Conservation (phyloP, 805 yeast genomes). For the Schizosaccharomyces lindneri region DNA sequence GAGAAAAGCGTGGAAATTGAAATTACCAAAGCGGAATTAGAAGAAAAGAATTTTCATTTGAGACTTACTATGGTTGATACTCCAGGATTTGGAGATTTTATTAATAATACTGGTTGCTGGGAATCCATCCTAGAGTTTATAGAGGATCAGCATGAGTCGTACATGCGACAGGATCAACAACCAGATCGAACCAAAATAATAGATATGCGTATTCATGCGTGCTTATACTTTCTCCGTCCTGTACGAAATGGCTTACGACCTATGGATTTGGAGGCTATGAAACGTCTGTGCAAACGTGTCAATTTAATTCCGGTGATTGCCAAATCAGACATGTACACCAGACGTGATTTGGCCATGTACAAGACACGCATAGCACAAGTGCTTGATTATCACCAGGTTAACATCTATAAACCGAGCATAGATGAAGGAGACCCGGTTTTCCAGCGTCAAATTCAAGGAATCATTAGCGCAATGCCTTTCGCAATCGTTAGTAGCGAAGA, state of each 20-base stretch:
- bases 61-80: conserved; percentile 45
- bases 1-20: conserved; percentile 18
- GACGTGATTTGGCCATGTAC: conserved; percentile 27
- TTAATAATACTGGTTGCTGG: conserved; percentile 45
- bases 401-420: conserved; percentile 26
- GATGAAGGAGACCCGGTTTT: conserved; percentile 17
- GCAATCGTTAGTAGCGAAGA: conserved; percentile 45
- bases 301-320: conserved; percentile 64
- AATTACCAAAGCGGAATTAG: conserved; percentile 24
- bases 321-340: conserved; percentile 52
- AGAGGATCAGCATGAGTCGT: conserved; percentile 50
- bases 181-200: conserved; percentile 28
- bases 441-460: conserved; percentile 9
- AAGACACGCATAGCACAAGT: conserved; percentile 15
- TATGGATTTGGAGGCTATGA: conserved; percentile 50
- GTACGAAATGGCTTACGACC: conserved; percentile 34
- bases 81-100: conserved; percentile 50
- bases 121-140: conserved; percentile 43
- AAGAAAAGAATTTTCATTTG: conserved; percentile 34
- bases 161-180: conserved; percentile 54
- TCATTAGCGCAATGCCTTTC: conserved; percentile 29
- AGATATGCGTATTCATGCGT: conserved; percentile 61
- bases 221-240: conserved; percentile 61
- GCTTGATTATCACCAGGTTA: conserved; percentile 30
- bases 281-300: conserved; percentile 41